Evolutionary conservation across 257 asterid species (phyloP).

Genomic region (Petunia axillaris): DNA sequence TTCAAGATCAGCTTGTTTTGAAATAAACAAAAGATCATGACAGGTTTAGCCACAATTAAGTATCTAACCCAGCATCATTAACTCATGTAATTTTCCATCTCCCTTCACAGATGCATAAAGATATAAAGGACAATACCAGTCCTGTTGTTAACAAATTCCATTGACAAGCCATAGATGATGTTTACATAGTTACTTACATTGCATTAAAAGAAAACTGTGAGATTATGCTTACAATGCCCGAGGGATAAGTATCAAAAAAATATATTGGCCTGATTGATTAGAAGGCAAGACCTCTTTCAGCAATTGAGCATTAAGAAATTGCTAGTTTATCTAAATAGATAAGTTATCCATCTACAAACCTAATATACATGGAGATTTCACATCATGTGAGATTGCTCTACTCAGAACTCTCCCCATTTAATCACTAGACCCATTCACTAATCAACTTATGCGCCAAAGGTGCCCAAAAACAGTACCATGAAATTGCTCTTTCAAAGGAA

Average conservation of each 20-base stretch:
- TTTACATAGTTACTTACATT: neutral
- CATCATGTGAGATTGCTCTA: neutral
- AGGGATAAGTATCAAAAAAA: neutral
- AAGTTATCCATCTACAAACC: neutral
- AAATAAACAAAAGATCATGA: too few relatives aligned
- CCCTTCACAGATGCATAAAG: too few relatives aligned
- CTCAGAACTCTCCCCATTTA: constrained; percentile 15
- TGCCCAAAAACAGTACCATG: neutral
- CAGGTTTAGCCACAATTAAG: too few relatives aligned
- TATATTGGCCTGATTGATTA: neutral
- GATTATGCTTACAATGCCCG: neutral
- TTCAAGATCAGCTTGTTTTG: too few relatives aligned
- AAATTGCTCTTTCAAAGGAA: neutral
- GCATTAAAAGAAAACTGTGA: neutral
- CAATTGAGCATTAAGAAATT: neutral
- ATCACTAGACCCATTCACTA: constrained; percentile 5
- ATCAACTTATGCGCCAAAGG: constrained; percentile 1
- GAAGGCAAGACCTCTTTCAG: neutral
- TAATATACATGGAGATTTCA: constrained; percentile 18
- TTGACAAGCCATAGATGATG: neutral
- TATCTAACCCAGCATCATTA: too few relatives aligned
- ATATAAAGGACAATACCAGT: neutral
- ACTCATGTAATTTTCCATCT: too few relatives aligned
- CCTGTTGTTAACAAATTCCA: neutral
- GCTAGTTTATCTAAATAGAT: neutral